Conservation (phyloP, 306 rosid species). For the Urtica urens region DNA sequence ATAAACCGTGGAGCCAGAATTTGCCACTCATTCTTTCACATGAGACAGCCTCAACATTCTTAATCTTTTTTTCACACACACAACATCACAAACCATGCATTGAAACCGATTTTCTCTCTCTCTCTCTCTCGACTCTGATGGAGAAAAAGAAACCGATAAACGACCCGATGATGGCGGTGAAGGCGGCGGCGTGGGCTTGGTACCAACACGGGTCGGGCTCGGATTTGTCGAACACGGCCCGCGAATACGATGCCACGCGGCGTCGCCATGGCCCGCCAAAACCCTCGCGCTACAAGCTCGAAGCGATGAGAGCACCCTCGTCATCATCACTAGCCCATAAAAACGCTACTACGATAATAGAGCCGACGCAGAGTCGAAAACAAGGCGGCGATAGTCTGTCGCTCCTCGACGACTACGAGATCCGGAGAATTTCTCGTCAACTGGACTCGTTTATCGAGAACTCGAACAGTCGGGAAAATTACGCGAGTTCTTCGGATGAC, state of each 20-base stretch:
- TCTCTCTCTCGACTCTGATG: conserved; percentile 16
- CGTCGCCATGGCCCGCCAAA: background rate
- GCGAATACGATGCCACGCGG: conserved; percentile 26
- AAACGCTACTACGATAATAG: background rate
- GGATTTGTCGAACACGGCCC: conserved; percentile 27
- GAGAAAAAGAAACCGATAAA: conserved; percentile 21
- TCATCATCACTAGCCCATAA: background rate
- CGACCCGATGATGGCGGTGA: conserved; percentile 20
- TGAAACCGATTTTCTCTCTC: conserved; percentile 1
- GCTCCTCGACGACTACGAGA: conserved; percentile 58
- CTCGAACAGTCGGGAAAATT: background rate
- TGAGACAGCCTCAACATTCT: background rate
- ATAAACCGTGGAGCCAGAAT: conserved; percentile 35
- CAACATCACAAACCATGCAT: too few relatives aligned
- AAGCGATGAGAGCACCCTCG: conserved; percentile 35
- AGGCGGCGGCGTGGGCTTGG: conserved; percentile 98
- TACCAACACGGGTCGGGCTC: conserved; percentile 48
- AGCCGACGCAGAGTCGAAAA: too few relatives aligned
- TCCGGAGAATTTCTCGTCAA: conserved; percentile 40
- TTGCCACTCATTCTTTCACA: conserved; percentile 26
- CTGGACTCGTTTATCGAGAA: conserved; percentile 29
- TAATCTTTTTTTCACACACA: background rate
- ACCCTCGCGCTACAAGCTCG: conserved; percentile 69
- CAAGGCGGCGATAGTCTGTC: background rate
- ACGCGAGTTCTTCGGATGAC: background rate